These are phyloP conservation scores for Taiwanofungus camphoratus DNA, from an alignment of 1,284 basidiomycete genomes.

Conservation along the genomic window DNA sequence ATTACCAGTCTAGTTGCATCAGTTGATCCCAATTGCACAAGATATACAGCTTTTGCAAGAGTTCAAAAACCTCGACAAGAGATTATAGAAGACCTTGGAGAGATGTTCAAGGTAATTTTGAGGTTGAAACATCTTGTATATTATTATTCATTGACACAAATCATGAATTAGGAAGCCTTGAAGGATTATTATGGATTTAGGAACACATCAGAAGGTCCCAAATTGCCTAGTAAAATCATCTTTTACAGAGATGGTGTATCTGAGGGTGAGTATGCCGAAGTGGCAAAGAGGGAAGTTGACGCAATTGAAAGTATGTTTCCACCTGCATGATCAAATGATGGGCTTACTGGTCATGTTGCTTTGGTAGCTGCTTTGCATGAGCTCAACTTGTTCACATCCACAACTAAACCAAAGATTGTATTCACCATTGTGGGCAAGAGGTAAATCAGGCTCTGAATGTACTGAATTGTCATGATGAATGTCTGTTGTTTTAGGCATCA, in stretches of 20 bases:
- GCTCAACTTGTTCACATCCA: no score
- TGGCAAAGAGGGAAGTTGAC: slow-evolving; percentile 38
- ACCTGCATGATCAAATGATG: no score
- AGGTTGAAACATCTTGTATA: background rate
- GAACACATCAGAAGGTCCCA: no score
- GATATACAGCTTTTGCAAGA: slow-evolving; percentile 34
- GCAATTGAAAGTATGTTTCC: slow-evolving; percentile 39
- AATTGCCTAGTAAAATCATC: slow-evolving; percentile 31
- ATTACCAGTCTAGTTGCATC: slow-evolving; percentile 51
- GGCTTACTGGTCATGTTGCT: no score
- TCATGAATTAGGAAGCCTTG: slow-evolving; percentile 24
- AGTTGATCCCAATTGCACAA: slow-evolving; percentile 32
- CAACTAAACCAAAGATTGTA: slow-evolving; percentile 22
- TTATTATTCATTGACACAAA: background rate
- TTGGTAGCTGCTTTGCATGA: no score
- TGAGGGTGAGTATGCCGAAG: slow-evolving; percentile 51
- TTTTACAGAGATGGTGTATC: slow-evolving; percentile 64
- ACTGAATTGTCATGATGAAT: no score
- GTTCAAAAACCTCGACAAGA: slow-evolving; percentile 48
- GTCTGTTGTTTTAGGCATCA: slow-evolving; percentile 39
- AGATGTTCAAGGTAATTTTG: slow-evolving; percentile 28
- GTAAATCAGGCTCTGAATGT: slow-evolving; percentile 21
- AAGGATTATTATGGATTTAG: slow-evolving; percentile 10
- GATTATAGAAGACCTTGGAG: slow-evolving; percentile 39
- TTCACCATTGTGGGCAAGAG: slow-evolving; percentile 56